Base-by-base conservation (phyloP, 2,329 filamentous ascomycete species). In the Beauveria caledonica region DNA sequence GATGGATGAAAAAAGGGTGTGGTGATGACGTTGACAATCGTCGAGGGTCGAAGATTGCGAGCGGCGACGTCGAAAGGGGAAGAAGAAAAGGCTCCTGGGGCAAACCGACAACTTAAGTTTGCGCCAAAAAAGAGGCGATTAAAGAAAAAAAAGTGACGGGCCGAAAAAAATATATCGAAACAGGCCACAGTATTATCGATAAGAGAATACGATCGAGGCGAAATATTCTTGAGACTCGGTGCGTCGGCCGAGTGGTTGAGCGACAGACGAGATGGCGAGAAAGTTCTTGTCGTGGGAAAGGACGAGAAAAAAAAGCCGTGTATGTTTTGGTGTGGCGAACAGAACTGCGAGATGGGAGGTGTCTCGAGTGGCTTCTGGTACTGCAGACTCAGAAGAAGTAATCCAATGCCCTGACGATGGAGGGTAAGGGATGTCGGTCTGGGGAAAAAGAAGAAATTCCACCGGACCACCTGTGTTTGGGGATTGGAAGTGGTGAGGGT, bases 381-480 rank as follows among this genome's bases (percentile, higher is more conserved):
- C 44, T 45, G 19, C 13, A 57, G 46, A 52, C 52, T 29, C 44
- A 56, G 53, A 61, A 61, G 53, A 57, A 60, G 36, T 39, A 61
- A 61, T 61, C 59, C 59, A 61, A 61, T 61, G 59, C 59, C 59
- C 59, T 61, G 59, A 9, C 39, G 52, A 57, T 10, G 19, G 52
- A 60, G 59, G 59, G 59, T 57, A 61, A 57, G 52, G 59, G 59
- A 61, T 52, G 42, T 39, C 40, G 59, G 59, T 61, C 52, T 57
- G 59, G 59, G 45, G 59, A 46, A 50, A 57, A 51, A 21, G 17
- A 33, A 45, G 36, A 25, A 48, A 52, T 60, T 61, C 59, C 59
- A 61, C 59, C 59, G 52, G 59, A 61, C 59, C 52, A 57, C 52
- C 59, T 61, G 51, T 57, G 46, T 61, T 61, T 60, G 59, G 59